These are phyloP conservation scores for Ceratobasidium theobromae DNA, from an alignment of 1,284 basidiomycete species.

Conservation along the genomic window DNA sequence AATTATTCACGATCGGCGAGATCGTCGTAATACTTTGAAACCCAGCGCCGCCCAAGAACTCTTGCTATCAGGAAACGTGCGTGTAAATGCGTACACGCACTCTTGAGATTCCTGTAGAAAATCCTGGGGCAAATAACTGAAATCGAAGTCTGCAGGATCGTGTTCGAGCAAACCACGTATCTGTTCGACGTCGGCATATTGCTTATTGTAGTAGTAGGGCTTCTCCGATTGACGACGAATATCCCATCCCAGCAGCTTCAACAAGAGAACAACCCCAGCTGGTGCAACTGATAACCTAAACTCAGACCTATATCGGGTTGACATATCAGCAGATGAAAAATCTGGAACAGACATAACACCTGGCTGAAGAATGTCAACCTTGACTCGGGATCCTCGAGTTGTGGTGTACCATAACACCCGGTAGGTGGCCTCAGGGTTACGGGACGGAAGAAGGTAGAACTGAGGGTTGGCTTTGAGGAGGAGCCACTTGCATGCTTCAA, in stretches of 20 bases:
- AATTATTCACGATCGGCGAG: no score
- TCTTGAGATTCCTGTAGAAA: not conserved
- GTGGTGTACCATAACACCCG: slow-evolving; percentile 1
- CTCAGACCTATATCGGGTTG: not conserved
- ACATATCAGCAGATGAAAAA: not conserved
- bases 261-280: not conserved
- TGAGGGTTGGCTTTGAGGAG: not conserved
- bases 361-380: slow-evolving; percentile 14
- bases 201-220: not conserved
- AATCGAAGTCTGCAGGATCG: not conserved
- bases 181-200: not conserved
- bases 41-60: not conserved
- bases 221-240: not conserved
- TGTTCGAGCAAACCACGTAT: not conserved
- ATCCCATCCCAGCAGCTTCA: slow-evolving; percentile 7
- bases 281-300: not conserved
- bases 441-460: slow-evolving; percentile 8
- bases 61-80: not conserved
- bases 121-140: not conserved
- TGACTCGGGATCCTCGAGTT: not conserved
- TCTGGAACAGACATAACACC: slow-evolving; percentile 3
- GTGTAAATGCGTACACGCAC: not conserved
- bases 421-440: not conserved
- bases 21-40: not conserved
- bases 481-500: not conserved